Evolutionary conservation across 2,329 filamentous ascomycete species (phyloP).

Genomic region (Madurella mycetomatis): DNA sequence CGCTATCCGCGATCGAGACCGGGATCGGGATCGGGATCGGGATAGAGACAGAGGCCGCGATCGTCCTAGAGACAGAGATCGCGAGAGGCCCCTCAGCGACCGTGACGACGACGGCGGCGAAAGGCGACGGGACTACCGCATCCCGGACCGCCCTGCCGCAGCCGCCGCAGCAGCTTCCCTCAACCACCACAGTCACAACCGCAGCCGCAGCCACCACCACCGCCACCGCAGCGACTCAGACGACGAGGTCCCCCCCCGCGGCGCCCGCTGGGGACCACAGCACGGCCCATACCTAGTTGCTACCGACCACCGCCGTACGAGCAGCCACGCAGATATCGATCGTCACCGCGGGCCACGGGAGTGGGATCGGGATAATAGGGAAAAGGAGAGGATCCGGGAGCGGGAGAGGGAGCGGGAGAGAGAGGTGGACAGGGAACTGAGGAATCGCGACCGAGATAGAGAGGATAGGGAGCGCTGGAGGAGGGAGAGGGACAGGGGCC

Average conservation of each 20-base stretch:
- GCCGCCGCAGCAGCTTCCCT: not conserved
- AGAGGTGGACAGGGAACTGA: slow-evolving; percentile 30
- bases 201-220: not conserved
- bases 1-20: slow-evolving; percentile 24
- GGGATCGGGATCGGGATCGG: slow-evolving; percentile 24
- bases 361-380: slow-evolving; percentile 7
- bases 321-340: slow-evolving; percentile 48
- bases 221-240: slow-evolving; percentile 30
- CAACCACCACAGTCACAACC: not conserved
- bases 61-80: slow-evolving; percentile 21
- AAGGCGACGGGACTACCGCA: slow-evolving; percentile 13
- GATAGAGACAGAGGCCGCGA: slow-evolving; percentile 20
- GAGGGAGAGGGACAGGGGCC: slow-evolving; percentile 22
- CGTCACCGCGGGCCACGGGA: slow-evolving; percentile 27
- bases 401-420: slow-evolving; percentile 1
- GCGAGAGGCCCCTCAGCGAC: slow-evolving; percentile 16
- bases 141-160: slow-evolving; percentile 10
- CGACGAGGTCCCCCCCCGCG: slow-evolving; percentile 20
- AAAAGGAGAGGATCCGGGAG: slow-evolving; percentile 11
- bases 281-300: slow-evolving; percentile 38
- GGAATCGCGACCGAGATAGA: slow-evolving; percentile 16
- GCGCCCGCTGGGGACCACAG: slow-evolving; percentile 27
- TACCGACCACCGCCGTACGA: slow-evolving; percentile 41
- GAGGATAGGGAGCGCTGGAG: slow-evolving; percentile 25
- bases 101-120: not conserved